A percentile compares a stretch with the other conserved stretches of the same genome.
These are phyloP conservation scores for Rhododendron vialii DNA, from an alignment of 148 eudicot species.

Conservation along the genomic window DNA sequence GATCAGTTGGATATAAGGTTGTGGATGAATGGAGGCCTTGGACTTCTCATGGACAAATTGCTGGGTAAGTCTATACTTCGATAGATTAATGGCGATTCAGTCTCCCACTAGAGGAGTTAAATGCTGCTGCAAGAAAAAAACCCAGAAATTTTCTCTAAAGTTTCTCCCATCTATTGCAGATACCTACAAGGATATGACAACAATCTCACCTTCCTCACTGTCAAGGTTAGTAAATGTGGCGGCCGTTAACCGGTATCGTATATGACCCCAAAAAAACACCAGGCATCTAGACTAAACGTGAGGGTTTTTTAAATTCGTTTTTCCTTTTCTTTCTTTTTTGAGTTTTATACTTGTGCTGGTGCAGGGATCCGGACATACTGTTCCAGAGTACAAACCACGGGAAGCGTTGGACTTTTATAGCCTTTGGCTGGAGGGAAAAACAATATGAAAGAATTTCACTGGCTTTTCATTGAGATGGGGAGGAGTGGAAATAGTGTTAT, in stretches of 20 bases:
- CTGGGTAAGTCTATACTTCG: slow-evolving; percentile 53
- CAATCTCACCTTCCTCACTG: slow-evolving; percentile 77
- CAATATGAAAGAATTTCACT: slow-evolving; percentile 27
- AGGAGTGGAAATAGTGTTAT: neutral
- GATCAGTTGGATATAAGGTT: slow-evolving; percentile 77
- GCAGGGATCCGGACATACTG: slow-evolving; percentile 85
- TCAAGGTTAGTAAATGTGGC: slow-evolving; percentile 52
- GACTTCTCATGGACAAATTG: slow-evolving; percentile 59
- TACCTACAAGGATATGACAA: slow-evolving; percentile 75
- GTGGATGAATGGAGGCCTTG: slow-evolving; percentile 90
- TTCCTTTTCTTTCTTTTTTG: neutral
- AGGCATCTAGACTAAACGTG: neutral
- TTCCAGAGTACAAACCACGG: slow-evolving; percentile 77
- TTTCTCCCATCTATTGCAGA: slow-evolving; percentile 34
- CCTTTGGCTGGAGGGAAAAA: slow-evolving; percentile 48
- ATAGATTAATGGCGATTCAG: neutral
- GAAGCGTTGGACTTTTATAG: slow-evolving; percentile 59
- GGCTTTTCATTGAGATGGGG: neutral
- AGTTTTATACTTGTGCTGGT: slow-evolving; percentile 8
- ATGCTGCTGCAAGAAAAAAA: neutral
- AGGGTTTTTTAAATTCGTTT: neutral
- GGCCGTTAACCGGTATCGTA: neutral
- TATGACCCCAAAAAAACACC: neutral
- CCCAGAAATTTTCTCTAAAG: neutral
- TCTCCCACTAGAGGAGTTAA: neutral